Conservation (phyloP, 495 filamentous ascomycete genomes). For the Stereocaulon alpinum region DNA sequence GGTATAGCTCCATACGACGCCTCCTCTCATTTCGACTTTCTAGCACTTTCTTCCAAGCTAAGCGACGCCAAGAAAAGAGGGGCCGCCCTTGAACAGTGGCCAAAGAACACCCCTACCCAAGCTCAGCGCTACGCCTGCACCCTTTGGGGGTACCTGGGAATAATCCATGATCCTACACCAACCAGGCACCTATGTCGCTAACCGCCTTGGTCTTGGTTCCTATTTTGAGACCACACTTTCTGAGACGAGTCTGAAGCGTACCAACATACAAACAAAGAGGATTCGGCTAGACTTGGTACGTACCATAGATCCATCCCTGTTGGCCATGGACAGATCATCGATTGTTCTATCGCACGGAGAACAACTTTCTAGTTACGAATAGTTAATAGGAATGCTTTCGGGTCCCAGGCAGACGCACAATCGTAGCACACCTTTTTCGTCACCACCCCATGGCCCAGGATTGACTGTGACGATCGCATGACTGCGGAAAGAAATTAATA, state of each 20-base stretch:
- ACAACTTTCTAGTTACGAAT: neutral
- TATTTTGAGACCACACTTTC: neutral
- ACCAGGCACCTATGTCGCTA: neutral
- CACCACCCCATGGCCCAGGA: neutral
- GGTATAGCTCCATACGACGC: neutral
- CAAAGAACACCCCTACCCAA: neutral
- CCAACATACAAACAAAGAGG: neutral
- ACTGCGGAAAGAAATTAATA: constrained; percentile 14
- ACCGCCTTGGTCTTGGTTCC: neutral
- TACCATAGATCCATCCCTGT: neutral
- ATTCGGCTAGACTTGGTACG: neutral
- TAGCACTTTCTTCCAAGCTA: constrained; percentile 6
- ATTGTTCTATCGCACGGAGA: neutral
- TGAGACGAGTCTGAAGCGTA: constrained; percentile 1
- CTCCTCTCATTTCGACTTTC: constrained; percentile 7
- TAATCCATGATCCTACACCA: neutral
- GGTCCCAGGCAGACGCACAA: neutral
- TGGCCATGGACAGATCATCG: neutral
- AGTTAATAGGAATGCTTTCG: neutral
- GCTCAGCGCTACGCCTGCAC: constrained; percentile 4
- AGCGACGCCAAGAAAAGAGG: neutral
- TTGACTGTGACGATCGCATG: constrained; percentile 1
- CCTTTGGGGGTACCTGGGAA: neutral
- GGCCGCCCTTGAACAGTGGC: neutral
- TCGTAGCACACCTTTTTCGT: neutral